Conservation (phyloP, 495 filamentous ascomycete species). For the Hypoxylon perforatum region DNA sequence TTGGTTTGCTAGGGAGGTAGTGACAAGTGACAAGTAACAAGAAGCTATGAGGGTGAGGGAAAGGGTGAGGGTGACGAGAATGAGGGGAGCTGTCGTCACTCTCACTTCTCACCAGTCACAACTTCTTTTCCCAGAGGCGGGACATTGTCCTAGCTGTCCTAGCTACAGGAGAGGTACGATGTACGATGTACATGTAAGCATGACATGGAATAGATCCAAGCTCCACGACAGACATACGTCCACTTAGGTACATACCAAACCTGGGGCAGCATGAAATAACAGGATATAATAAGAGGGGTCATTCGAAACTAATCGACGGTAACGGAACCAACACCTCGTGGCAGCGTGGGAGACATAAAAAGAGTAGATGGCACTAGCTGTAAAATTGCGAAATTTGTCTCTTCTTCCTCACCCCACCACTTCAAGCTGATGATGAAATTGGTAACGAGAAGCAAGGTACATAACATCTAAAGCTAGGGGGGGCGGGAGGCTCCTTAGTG, state of each 20-base stretch:
- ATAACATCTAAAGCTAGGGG: background rate
- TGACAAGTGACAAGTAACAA: background rate
- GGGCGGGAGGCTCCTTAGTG: no score
- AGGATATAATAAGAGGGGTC: no score
- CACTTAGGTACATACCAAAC: background rate
- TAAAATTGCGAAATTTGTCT: no score
- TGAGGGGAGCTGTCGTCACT: constrained; percentile 24
- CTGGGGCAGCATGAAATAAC: background rate
- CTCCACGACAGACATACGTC: background rate
- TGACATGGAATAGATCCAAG: background rate
- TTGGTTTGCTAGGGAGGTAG: no score
- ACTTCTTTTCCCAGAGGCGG: background rate
- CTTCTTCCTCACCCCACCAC: background rate
- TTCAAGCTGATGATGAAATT: constrained; percentile 11
- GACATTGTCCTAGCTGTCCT: background rate
- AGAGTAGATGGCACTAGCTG: no score
- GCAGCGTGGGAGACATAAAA: no score
- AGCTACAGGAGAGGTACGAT: no score
- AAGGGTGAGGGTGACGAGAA: constrained; percentile 18
- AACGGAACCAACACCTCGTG: background rate
- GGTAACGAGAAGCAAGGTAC: constrained; percentile 8
- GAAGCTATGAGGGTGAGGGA: background rate
- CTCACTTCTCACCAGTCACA: no score
- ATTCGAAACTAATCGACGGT: background rate
- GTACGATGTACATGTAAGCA: background rate